These are phyloP conservation scores for Mucor racemosus DNA, from an alignment of 371 early-diverging fungal species.

Conservation along the genomic window DNA sequence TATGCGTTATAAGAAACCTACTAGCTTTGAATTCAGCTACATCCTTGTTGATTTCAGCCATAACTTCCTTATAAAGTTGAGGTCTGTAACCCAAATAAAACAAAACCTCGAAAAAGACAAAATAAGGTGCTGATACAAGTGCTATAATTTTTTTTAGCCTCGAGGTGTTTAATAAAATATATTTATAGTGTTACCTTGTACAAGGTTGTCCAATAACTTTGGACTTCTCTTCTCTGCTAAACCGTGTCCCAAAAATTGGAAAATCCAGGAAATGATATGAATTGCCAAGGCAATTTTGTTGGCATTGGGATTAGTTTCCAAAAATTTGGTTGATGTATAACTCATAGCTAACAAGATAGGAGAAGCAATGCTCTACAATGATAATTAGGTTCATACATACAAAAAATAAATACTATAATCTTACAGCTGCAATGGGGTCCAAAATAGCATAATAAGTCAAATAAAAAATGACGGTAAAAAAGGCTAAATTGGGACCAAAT, in stretches of 20 bases:
- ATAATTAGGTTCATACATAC: background rate
- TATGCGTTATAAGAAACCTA: background rate
- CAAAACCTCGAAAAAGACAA: conserved; percentile 90
- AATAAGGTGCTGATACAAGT: conserved; percentile 91
- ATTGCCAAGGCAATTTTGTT: conserved; percentile 56
- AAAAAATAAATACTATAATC: conserved; percentile 5
- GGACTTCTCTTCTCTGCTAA: conserved; percentile 89
- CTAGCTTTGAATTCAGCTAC: conserved; percentile 67
- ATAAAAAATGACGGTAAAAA: conserved; percentile 62
- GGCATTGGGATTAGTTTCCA: conserved; percentile 53
- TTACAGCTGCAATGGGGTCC: conserved; percentile 79
- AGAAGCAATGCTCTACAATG: conserved; percentile 51
- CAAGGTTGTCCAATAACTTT: conserved; percentile 83
- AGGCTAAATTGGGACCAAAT: conserved; percentile 64
- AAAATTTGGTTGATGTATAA: conserved; percentile 65
- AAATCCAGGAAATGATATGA: conserved; percentile 80
- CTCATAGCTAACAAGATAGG: conserved; percentile 68
- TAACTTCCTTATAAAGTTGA: conserved; percentile 65
- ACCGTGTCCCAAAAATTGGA: conserved; percentile 91
- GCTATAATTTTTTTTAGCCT: conserved; percentile 48
- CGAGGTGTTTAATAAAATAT: background rate
- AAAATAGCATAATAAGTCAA: conserved; percentile 77
- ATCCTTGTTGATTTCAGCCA: conserved; percentile 62
- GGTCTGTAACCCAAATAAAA: conserved; percentile 88
- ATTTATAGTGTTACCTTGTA: conserved; percentile 68